These are phyloP conservation scores for Rachicladosporium sp. DNA, from an alignment of 2,329 filamentous ascomycete species.

Conservation along the genomic window DNA sequence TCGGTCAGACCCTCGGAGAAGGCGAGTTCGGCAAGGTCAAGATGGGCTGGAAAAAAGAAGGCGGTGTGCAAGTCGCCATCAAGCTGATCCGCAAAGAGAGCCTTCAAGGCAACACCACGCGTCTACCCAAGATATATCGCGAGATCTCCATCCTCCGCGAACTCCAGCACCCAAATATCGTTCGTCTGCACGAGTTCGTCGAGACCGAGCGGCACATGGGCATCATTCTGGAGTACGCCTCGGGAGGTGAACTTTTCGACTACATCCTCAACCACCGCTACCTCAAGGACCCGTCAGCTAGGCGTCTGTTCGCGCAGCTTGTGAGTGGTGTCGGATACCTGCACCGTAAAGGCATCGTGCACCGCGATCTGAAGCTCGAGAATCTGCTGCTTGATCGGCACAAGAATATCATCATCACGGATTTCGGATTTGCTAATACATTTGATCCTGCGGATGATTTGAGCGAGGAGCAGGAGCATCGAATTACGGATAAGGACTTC, in stretches of 20 bases:
- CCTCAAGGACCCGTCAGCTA: slow-evolving; percentile 82
- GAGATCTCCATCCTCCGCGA: slow-evolving; percentile 85
- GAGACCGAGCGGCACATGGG: slow-evolving; percentile 95
- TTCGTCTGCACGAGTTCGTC: slow-evolving; percentile 94
- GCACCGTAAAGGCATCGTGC: slow-evolving; percentile 97
- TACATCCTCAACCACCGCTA: slow-evolving; percentile 96
- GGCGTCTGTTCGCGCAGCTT: slow-evolving; percentile 85
- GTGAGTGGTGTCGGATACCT: slow-evolving; percentile 94
- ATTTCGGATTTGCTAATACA: slow-evolving; percentile 97
- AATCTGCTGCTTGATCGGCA: slow-evolving; percentile 92
- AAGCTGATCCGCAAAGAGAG: slow-evolving; percentile 92
- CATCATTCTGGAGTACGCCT: slow-evolving; percentile 96
- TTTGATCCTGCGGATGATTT: slow-evolving; percentile 85
- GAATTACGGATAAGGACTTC: slow-evolving; percentile 74
- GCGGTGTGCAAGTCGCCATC: slow-evolving; percentile 85
- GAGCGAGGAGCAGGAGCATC: slow-evolving; percentile 77
- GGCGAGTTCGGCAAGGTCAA: slow-evolving; percentile 99
- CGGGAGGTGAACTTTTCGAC: slow-evolving; percentile 93
- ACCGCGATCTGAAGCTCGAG: slow-evolving; percentile 91
- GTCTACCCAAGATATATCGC: slow-evolving; percentile 91
- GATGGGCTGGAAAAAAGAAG: slow-evolving; percentile 94
- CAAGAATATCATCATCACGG: slow-evolving; percentile 97
- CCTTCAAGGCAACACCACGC: slow-evolving; percentile 74
- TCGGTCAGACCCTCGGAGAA: slow-evolving; percentile 92
- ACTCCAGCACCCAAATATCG: slow-evolving; percentile 91